Percentiles rank a stretch among this genome's conserved stretches.
phyloP scores from a whole-genome alignment of 768 basidiomycete genomes.

The Mycena pura region DNA sequence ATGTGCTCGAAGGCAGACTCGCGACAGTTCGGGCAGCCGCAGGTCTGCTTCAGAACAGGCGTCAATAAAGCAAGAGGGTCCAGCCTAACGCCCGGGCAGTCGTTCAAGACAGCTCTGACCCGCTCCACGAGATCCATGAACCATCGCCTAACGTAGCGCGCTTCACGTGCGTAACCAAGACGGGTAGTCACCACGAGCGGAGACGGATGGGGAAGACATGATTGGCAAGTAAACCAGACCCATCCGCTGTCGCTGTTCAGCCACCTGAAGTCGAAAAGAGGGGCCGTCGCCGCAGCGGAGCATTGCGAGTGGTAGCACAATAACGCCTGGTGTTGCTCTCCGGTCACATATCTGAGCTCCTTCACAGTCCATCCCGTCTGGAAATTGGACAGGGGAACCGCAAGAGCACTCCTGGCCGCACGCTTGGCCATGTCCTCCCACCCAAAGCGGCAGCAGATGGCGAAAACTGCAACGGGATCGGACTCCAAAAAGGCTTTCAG shows the following conservation, averaged over 20 bases:
- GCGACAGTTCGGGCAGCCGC: background rate
- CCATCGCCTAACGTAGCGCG: background rate
- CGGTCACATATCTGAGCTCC: background rate
- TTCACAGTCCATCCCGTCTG: background rate
- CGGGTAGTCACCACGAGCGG: background rate
- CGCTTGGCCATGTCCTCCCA: background rate
- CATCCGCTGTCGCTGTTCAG: background rate
- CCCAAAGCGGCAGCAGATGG: background rate
- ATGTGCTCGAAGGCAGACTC: background rate
- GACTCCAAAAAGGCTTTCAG: background rate
- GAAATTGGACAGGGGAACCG: background rate
- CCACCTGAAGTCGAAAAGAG: background rate
- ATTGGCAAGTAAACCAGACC: slow-evolving; percentile 5
- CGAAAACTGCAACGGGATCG: background rate
- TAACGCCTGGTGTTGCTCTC: slow-evolving; percentile 1
- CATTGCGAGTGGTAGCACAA: background rate
- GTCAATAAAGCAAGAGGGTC: background rate
- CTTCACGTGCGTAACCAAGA: background rate
- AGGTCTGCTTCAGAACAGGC: background rate
- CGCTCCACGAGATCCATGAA: slow-evolving; percentile 2
- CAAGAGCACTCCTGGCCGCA: background rate
- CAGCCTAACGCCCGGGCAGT: background rate
- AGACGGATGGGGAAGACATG: background rate
- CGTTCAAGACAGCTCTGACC: background rate
- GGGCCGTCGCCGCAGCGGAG: background rate